Evolutionary conservation across 257 asterid species (phyloP), one percentile per base, ranked within the genome.

Genomic region (Capsicum baccatum): DNA sequence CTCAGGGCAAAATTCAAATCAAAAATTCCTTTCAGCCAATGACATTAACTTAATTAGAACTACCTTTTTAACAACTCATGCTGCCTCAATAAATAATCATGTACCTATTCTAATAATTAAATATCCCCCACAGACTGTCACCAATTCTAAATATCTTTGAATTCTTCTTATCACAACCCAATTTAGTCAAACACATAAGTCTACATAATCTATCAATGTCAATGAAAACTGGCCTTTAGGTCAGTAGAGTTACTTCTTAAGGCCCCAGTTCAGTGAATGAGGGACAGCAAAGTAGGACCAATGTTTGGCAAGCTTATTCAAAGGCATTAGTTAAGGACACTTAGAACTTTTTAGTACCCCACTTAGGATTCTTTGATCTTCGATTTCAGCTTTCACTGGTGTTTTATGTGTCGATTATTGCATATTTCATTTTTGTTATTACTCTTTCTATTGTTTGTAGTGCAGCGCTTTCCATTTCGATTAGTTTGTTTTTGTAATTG

Each of bases 181-280:
- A 44, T 44, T 44, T 71, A 71, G 79, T 71, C 79, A 71, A 76
- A 33, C 47, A 14, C 64, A 76, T 0, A 74, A 74, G 60, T 50
- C 80, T 3, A 74, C 19, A 52, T 12, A 52, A 26, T 52, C 48
- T 14, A 54, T 54, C 64, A 54, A 21, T 8, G 64, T 76, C 81
- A 76, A 7, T 76, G 64, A 54, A 54, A 76, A 76, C 50, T 52
- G 81, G 9, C 44, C 6, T 63, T 76, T 52, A 3, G 8, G 47
- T 50, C 62, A 6, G 12, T 50, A 10, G 5, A 73, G 9, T 50
- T 48, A 52, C 4, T 74, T 21, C 59, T 54, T 52, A 54, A 48
- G 86, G 79, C 62, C 83, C 86, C 83, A 74, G 48, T 5, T 48
- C 86, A 84, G 44, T 84, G 60, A 84, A 76, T 76, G 86, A 84